Percentiles rank a stretch among this genome's conserved stretches.
Conservation (phyloP, 2,329 filamentous ascomycete species). For the Xylariaceae sp. region DNA sequence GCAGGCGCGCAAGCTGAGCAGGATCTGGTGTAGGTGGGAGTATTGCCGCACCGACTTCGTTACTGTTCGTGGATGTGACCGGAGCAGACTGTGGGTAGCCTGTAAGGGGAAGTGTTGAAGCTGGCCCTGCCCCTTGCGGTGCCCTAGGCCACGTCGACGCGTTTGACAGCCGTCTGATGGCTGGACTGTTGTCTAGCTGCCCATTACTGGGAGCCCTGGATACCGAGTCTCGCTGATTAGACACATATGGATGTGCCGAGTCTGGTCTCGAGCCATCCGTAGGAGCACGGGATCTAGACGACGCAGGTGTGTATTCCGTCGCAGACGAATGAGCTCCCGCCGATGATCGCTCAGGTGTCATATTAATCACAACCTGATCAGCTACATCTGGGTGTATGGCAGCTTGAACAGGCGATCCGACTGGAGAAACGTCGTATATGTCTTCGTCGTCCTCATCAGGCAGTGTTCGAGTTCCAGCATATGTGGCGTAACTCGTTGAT, state of each 20-base stretch:
- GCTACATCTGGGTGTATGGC: slow-evolving; percentile 16
- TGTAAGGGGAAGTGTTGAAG: slow-evolving; percentile 17
- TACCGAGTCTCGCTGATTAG: neutral
- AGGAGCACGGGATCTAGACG: slow-evolving; percentile 14
- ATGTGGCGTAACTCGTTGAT: slow-evolving; percentile 10
- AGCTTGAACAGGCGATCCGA: slow-evolving; percentile 20
- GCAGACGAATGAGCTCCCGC: slow-evolving; percentile 18
- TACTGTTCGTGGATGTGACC: slow-evolving; percentile 25
- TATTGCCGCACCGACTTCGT: slow-evolving; percentile 29
- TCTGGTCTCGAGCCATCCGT: slow-evolving; percentile 11
- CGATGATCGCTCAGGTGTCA: slow-evolving; percentile 16
- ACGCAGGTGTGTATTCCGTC: slow-evolving; percentile 18
- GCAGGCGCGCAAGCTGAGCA: slow-evolving; percentile 35
- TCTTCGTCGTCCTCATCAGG: slow-evolving; percentile 16
- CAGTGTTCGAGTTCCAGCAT: neutral
- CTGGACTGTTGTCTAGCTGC: slow-evolving; percentile 9
- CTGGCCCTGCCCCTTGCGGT: slow-evolving; percentile 19
- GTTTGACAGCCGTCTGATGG: slow-evolving; percentile 25
- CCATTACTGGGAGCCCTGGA: neutral
- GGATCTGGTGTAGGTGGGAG: slow-evolving; percentile 35
- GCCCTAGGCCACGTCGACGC: slow-evolving; percentile 45
- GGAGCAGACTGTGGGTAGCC: slow-evolving; percentile 41
- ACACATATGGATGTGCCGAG: slow-evolving; percentile 7
- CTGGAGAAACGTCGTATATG: slow-evolving; percentile 25
- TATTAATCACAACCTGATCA: slow-evolving; percentile 22